Percentiles rank a stretch among this genome's conserved stretches.
Conservation (phyloP, 129 eudicot species). For the Flaveria robusta region DNA sequence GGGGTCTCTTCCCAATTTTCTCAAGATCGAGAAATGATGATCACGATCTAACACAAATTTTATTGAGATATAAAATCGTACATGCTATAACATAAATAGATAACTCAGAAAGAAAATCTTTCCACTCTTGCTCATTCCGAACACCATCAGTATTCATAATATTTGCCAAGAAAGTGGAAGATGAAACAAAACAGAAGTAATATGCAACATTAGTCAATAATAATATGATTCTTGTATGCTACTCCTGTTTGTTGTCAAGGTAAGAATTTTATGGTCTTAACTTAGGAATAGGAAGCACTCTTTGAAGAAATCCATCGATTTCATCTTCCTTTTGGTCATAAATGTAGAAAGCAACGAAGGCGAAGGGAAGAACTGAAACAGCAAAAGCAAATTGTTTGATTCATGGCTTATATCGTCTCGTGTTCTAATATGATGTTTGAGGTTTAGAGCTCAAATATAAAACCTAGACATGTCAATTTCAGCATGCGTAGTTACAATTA, state of each 20-base stretch:
- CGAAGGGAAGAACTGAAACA: slow-evolving; percentile 59
- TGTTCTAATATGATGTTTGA: slow-evolving; percentile 1
- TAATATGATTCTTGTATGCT: background rate
- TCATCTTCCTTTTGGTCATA: slow-evolving; percentile 73
- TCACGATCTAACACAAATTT: background rate
- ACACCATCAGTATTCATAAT: background rate
- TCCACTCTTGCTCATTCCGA: background rate
- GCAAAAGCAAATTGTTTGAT: background rate
- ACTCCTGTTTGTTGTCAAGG: slow-evolving; percentile 5
- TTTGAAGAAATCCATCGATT: slow-evolving; percentile 47
- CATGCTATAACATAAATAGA: background rate
- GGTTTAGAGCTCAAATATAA: background rate
- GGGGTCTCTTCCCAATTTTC: too few species aligned
- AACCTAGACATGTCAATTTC: background rate
- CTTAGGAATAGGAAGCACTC: slow-evolving; percentile 22
- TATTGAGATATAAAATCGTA: background rate
- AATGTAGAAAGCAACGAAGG: slow-evolving; percentile 49
- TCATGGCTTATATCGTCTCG: background rate
- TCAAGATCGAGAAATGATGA: too few species aligned
- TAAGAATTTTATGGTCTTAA: background rate
- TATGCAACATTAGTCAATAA: background rate
- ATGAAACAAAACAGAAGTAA: slow-evolving; percentile 3
- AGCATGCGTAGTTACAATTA: background rate
- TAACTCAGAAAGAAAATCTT: background rate
- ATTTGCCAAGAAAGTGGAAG: background rate